Base-by-base conservation (phyloP, 2,329 filamentous ascomycete genomes). In the Aspergillus versicolor region DNA sequence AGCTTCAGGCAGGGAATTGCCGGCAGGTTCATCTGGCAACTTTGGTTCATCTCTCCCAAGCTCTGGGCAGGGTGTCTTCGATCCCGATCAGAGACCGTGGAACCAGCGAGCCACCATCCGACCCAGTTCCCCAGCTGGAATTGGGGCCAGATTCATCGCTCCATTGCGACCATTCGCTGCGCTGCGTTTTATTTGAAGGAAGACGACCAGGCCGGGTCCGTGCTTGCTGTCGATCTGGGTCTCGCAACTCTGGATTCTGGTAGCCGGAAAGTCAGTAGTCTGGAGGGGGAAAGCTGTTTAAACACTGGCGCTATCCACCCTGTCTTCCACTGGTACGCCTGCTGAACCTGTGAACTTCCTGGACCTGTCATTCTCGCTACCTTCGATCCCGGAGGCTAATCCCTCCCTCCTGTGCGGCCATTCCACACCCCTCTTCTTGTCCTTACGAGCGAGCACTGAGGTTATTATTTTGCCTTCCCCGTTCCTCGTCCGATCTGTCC, bases 71-170 rank as follows among this genome's bases (percentile, higher is more conserved):
- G 41, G 17, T 37, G 17, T 34, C 48, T 61, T 56, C 57, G 57
- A 60, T 63, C 61, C 40, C 58, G 68, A 70, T 69, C 67, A 65
- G 63, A 60, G 60, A 59, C 64, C 62, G 62, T 67, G 63, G 61
- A 64, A 64, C 61, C 43, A 45, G 22, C n/a, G 9, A 45, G 41
- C 41, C 61, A 59, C 12, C 34, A 37, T 37, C 34, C 34, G 34
- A 37, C 34, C 34, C 34, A 30, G 27, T 11, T 9, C 27, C 65
- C 56, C 60, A 58, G 55, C 54, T 56, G 61, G 60, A 61, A 52
- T 34, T 32, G 40, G 49, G 24, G 38, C 49, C 49, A 52, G 49
- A 52, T 40, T 40, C 47, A 40, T 41, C 22, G 47, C 30, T 22
- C 43, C 22, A 42, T 30, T 30, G 27, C 27, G 27, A 30, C 27